Evolutionary conservation across 345 rosid genomes (phyloP).

Genomic region (Salix viminalis): DNA sequence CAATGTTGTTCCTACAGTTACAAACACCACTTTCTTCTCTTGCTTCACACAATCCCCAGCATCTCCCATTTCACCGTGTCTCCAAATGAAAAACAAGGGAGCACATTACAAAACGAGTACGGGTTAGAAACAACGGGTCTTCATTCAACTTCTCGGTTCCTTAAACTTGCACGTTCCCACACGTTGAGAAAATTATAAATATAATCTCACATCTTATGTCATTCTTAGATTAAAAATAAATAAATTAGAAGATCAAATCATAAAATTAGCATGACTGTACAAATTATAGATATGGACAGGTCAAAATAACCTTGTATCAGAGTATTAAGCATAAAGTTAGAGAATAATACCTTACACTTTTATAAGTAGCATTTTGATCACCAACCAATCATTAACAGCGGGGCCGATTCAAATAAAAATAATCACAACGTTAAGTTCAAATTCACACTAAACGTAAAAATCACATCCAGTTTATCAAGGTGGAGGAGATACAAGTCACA

Average conservation of each 20-base stretch:
- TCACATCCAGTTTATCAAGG: background rate
- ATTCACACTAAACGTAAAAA: background rate
- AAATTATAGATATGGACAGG: background rate
- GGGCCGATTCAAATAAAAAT: background rate
- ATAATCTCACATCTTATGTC: background rate
- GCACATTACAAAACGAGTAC: background rate
- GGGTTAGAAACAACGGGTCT: background rate
- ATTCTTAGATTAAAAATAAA: background rate
- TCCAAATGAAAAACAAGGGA: background rate
- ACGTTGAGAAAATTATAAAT: background rate
- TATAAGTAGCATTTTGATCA: background rate
- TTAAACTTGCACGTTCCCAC: background rate
- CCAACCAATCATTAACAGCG: background rate
- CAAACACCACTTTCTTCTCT: constrained; percentile 48
- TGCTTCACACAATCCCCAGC: constrained; percentile 13
- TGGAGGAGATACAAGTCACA: background rate
- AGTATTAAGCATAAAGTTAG: background rate
- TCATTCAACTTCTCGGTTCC: background rate
- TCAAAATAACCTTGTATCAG: background rate
- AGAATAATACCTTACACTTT: background rate
- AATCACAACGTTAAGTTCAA: background rate
- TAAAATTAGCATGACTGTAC: background rate
- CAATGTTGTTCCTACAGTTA: constrained; percentile 87
- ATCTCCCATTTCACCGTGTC: constrained; percentile 24
- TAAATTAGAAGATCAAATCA: background rate